Evolutionary conservation across 2,329 filamentous ascomycete species (phyloP).

Genomic region (Phialemonium atrogriseum): DNA sequence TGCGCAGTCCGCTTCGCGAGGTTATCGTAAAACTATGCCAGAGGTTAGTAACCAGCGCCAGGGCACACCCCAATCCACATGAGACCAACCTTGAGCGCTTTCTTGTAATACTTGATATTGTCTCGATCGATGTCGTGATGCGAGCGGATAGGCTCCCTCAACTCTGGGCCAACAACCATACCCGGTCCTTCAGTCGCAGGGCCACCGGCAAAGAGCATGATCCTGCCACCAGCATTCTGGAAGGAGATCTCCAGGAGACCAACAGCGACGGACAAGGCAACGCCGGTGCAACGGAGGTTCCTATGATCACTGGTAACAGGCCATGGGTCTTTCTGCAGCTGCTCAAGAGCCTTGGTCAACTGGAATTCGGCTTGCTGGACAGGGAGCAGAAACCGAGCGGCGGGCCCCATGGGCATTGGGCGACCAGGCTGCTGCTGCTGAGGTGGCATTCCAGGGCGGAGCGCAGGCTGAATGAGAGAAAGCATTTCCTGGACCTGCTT

Average conservation of each 20-base stretch:
- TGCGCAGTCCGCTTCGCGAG: slow-evolving; percentile 90
- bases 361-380: slow-evolving; percentile 96
- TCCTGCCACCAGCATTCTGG: slow-evolving; percentile 86
- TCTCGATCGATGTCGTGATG: slow-evolving; percentile 98
- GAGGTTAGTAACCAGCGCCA: no score
- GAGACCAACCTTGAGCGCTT: slow-evolving; percentile 95
- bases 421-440: slow-evolving; percentile 68
- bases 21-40: slow-evolving; percentile 92
- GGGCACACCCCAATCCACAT: no score
- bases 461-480: slow-evolving; percentile 62
- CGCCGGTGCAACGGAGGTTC: slow-evolving; percentile 84
- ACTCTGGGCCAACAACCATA: slow-evolving; percentile 90
- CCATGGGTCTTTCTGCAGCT: slow-evolving; percentile 95
- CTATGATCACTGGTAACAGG: slow-evolving; percentile 90
- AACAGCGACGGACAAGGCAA: slow-evolving; percentile 91
- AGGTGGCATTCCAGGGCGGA: slow-evolving; percentile 67
- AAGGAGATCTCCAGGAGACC: slow-evolving; percentile 90
- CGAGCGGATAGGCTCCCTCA: slow-evolving; percentile 92
- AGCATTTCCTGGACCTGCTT: slow-evolving; percentile 99
- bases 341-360: slow-evolving; percentile 90
- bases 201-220: slow-evolving; percentile 96
- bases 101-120: slow-evolving; percentile 99
- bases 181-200: slow-evolving; percentile 93
- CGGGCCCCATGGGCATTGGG: slow-evolving; percentile 67
- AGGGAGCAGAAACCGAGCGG: slow-evolving; percentile 83